phyloP scores from a whole-genome alignment of 768 basidiomycete genomes.

The Ramaria rubella region DNA sequence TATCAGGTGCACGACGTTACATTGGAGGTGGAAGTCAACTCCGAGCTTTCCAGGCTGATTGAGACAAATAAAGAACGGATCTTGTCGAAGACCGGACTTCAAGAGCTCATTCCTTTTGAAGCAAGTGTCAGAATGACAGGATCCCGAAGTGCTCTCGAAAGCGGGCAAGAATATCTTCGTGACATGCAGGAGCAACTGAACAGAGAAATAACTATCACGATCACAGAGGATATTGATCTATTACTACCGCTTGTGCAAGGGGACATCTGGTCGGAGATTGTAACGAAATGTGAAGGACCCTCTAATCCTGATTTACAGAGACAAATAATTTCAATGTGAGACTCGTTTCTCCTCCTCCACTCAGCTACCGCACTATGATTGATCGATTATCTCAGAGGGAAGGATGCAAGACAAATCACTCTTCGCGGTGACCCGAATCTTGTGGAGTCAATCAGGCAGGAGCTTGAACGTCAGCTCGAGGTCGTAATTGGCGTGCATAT shows the following conservation, averaged over 20 bases:
- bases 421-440: not conserved
- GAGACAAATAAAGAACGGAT: not conserved
- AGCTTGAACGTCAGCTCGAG: not conserved
- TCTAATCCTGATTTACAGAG: not conserved
- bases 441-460: not conserved
- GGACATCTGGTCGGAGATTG: not conserved
- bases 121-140: not conserved
- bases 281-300: not conserved
- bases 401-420: not conserved
- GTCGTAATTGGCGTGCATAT: not conserved
- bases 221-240: not conserved
- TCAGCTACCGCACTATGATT: not conserved
- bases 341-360: not conserved
- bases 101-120: not conserved
- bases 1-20: too few relatives aligned
- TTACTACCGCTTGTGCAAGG: not conserved
- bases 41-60: not conserved
- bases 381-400: not conserved
- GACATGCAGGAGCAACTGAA: not conserved
- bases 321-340: not conserved
- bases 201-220: not conserved
- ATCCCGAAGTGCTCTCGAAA: not conserved
- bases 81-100: not conserved
- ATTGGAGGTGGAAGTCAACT: not conserved
- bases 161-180: not conserved